Evolutionary conservation across 805 yeast species (phyloP).

Genomic region (Cyberlindnera nakhonratchasimensis): DNA sequence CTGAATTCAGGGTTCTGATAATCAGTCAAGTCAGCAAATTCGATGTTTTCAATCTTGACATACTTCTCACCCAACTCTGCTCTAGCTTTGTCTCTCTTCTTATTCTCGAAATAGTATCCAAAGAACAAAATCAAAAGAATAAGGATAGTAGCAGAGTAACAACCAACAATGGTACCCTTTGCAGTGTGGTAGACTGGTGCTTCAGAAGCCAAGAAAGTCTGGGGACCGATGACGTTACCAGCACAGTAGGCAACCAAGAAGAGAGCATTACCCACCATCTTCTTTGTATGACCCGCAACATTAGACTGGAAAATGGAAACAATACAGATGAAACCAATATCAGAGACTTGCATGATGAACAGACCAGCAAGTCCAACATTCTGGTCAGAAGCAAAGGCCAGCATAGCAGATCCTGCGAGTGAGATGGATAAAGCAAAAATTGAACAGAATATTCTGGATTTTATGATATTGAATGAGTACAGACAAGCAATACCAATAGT

Average conservation of each 20-base stretch:
- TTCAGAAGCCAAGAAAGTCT: constrained; percentile 53
- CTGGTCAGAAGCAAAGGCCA: constrained; percentile 32
- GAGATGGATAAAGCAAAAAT: constrained; percentile 23
- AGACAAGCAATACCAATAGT: constrained; percentile 28
- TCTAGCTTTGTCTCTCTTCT: constrained; percentile 36
- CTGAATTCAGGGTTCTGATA: constrained; percentile 31
- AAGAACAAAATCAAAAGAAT: constrained; percentile 31
- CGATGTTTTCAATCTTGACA: constrained; percentile 32
- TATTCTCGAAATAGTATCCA: constrained; percentile 38
- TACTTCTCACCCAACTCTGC: constrained; percentile 27
- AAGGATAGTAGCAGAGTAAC: constrained; percentile 37
- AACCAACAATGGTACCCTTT: constrained; percentile 32
- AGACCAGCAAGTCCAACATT: constrained; percentile 26
- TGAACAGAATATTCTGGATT: constrained; percentile 26
- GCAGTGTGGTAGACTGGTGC: constrained; percentile 61
- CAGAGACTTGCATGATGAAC: constrained; percentile 33
- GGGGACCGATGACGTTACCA: constrained; percentile 73
- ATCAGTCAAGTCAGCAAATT: constrained; percentile 47
- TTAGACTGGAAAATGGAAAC: constrained; percentile 40
- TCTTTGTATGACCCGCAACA: constrained; percentile 74
- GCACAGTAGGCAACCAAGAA: constrained; percentile 63
- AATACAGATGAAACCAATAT: constrained; percentile 34
- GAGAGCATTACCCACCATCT: constrained; percentile 54
- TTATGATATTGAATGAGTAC: constrained; percentile 14
- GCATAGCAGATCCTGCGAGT: constrained; percentile 31